Percentiles rank a stretch among this genome's conserved stretches.
Evolutionary conservation across 164 flowering plant species (phyloP).

Genomic region (Santalum album): DNA sequence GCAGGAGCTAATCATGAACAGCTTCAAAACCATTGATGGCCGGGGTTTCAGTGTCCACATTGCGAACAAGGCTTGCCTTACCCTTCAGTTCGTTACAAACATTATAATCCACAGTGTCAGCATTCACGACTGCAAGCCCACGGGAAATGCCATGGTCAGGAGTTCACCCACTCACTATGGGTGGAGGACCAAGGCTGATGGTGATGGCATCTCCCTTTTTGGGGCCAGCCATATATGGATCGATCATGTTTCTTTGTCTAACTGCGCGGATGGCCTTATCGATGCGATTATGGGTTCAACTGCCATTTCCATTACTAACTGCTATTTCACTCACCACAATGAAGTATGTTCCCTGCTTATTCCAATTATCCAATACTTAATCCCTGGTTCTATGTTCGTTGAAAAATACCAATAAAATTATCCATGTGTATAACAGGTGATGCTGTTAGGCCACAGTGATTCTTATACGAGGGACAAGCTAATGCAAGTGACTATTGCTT

Average conservation of each 20-base stretch:
- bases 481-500: constrained; percentile 98
- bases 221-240: constrained; percentile 94
- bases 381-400: no score
- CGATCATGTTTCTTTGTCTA: constrained; percentile 84
- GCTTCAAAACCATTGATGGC: constrained; percentile 41
- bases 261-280: constrained; percentile 91
- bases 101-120: constrained; percentile 37
- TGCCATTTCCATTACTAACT: constrained; percentile 88
- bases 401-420: no score
- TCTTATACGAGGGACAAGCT: constrained; percentile 68
- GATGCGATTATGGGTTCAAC: constrained; percentile 98
- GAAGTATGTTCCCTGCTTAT: constrained; percentile 41
- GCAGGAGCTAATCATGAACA: constrained; percentile 43
- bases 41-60: constrained; percentile 40
- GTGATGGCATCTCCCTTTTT: constrained; percentile 80
- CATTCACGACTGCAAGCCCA: constrained; percentile 41
- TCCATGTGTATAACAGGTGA: constrained; percentile 56
- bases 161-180: constrained; percentile 39
- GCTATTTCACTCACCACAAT: constrained; percentile 85
- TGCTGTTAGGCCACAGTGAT: constrained; percentile 92
- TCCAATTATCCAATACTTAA: no score
- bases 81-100: constrained; percentile 32
- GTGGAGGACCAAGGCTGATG: constrained; percentile 47
- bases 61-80: constrained; percentile 38
- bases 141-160: constrained; percentile 42